Percentiles rank a stretch among this genome's conserved stretches.
Evolutionary conservation across 2,329 filamentous ascomycete genomes (phyloP).

Genomic region (Diaporthe humulicola): DNA sequence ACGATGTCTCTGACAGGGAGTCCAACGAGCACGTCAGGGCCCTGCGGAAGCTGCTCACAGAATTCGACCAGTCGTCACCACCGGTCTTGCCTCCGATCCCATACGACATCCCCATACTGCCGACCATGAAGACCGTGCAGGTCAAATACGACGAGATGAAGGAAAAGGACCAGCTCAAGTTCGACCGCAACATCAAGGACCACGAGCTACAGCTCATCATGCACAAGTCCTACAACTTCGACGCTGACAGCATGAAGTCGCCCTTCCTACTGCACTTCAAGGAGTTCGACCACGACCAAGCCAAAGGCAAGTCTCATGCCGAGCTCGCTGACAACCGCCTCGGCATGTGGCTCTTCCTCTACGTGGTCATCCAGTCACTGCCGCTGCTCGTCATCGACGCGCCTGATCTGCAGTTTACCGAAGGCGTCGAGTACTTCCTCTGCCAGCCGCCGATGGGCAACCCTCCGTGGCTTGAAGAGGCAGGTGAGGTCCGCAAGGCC

Average conservation of each 20-base stretch:
- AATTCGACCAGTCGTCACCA: conserved; percentile 90
- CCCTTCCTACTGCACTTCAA: conserved; percentile 79
- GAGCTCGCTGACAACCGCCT: conserved; percentile 79
- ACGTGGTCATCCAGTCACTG: conserved; percentile 81
- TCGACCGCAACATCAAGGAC: conserved; percentile 79
- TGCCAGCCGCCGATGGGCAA: conserved; percentile 81
- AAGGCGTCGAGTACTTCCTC: conserved; percentile 85
- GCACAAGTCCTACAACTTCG: conserved; percentile 85
- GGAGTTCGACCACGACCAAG: conserved; percentile 78
- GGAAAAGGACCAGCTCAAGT: conserved; percentile 80
- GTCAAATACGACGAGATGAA: conserved; percentile 75
- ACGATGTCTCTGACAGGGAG: conserved; percentile 53
- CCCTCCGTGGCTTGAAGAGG: conserved; percentile 79
- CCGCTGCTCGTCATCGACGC: conserved; percentile 85
- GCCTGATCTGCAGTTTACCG: conserved; percentile 75
- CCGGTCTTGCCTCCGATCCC: conserved; percentile 93
- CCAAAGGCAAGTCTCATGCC: conserved; percentile 72
- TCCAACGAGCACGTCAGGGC: conserved; percentile 75
- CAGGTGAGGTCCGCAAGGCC: conserved; percentile 72
- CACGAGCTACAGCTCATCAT: conserved; percentile 83
- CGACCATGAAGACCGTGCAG: conserved; percentile 75
- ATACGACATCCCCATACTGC: conserved; percentile 86
- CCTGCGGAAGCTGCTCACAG: conserved; percentile 82
- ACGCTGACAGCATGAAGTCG: conserved; percentile 69
- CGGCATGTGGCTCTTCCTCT: conserved; percentile 86